Evolutionary conservation across 495 filamentous ascomycete species (phyloP), one percentile per base, ranked within the genome.

Genomic region (Cairneyella variabilis): DNA sequence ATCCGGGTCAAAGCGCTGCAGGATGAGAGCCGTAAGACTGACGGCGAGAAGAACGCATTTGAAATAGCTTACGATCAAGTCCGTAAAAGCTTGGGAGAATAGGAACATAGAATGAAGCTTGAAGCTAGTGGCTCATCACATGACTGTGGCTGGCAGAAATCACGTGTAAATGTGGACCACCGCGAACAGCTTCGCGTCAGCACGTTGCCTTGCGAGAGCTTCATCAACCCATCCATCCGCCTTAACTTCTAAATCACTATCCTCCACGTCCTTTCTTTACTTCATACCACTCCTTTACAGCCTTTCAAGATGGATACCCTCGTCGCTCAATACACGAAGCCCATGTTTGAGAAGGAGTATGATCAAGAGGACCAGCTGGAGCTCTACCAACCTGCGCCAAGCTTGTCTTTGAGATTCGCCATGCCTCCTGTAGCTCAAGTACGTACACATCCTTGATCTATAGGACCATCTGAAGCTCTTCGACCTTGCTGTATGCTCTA

Each of bases 401-500:
- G 65, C 40, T 71, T 95, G 56, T 90, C 87, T 17, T 82, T 96
- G 59, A 91, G 88, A 68, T 98, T 98, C 70, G 83, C 86, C 61
- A 84, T 98, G 68, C 93, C 93, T 49, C 92, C 93, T n/a, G 82
- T 97, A 71, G 83, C 88, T 54, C 88, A 93, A 65, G 91, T 97
- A 74, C 68, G 83, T 67, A 66, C 7, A 32, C 39, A 27, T 36
- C 8, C 6, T 48, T 28, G 42, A 45, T 46, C 37, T 36, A 18
- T 32, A 17, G 16, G 8, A 6, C 20, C 58, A 27, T 54, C 36
- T 12, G 14, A 20, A 54, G 54, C 46, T 57, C 40, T 26, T 21
- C 16, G 46, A 59, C 11, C 20, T 14, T 16, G 18, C 1, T 17
- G 41, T 54, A 12, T n/a, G 6, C 17, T 27, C 1, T 17, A n/a